Percentiles rank a stretch among this genome's conserved stretches.
Conservation (phyloP, 306 rosid species). For the Rubus idaeus region DNA sequence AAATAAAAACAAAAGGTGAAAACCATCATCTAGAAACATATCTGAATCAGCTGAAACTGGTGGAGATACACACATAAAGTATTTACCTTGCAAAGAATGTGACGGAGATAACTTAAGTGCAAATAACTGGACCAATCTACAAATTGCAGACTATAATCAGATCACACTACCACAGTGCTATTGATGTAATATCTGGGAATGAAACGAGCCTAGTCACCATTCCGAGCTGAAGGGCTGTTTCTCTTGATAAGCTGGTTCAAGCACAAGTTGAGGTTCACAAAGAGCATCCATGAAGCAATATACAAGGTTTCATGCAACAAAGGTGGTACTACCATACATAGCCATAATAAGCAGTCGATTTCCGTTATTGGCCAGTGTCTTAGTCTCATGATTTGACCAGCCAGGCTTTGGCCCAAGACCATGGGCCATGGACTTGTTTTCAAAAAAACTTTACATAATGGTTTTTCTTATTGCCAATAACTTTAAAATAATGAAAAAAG, state of each 20-base stretch:
- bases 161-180: slow-evolving; percentile 24
- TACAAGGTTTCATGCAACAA: neutral
- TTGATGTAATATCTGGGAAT: slow-evolving; percentile 17
- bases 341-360: neutral
- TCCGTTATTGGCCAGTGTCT: neutral
- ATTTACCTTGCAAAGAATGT: slow-evolving; percentile 54
- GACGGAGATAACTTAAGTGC: slow-evolving; percentile 37
- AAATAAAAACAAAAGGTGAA: neutral
- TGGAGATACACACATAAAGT: slow-evolving; percentile 12
- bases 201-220: slow-evolving; percentile 44
- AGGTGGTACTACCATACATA: neutral
- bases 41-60: neutral
- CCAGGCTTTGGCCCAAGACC: slow-evolving; percentile 3
- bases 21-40: neutral
- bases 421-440: neutral
- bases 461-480: no score
- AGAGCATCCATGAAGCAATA: slow-evolving; percentile 15
- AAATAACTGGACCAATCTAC: slow-evolving; percentile 40
- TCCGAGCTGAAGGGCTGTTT: slow-evolving; percentile 36
- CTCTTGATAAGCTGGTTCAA: slow-evolving; percentile 61
- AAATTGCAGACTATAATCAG: slow-evolving; percentile 33
- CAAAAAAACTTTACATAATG: neutral
- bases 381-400: neutral
- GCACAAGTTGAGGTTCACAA: slow-evolving; percentile 33
- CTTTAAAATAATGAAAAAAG: no score